These are phyloP conservation scores for Neurospora tetraspora DNA, from an alignment of 495 filamentous ascomycete species.

Conservation along the genomic window DNA sequence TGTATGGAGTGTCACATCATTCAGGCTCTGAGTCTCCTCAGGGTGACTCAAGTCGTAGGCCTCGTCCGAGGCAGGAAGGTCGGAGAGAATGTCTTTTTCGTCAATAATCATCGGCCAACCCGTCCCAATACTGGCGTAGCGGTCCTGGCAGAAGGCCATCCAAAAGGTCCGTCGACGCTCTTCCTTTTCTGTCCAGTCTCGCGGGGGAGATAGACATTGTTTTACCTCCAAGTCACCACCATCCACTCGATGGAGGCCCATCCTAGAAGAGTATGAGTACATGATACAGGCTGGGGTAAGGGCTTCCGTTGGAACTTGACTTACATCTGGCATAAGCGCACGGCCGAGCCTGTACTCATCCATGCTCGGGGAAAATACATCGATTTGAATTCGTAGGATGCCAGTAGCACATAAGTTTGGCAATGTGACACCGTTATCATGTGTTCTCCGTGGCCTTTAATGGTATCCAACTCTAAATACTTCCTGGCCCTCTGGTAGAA, in stretches of 20 bases:
- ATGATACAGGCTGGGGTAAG: neutral
- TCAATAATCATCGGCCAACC: slow-evolving; percentile 95
- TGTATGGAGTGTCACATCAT: slow-evolving; percentile 60
- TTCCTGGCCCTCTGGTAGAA: slow-evolving; percentile 86
- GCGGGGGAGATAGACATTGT: slow-evolving; percentile 72
- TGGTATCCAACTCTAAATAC: slow-evolving; percentile 80
- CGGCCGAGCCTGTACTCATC: slow-evolving; percentile 76
- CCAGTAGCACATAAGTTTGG: slow-evolving; percentile 73
- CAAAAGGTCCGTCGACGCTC: slow-evolving; percentile 89
- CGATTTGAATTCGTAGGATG: slow-evolving; percentile 86
- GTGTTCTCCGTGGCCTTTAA: slow-evolving; percentile 85
- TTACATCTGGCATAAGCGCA: slow-evolving; percentile 70
- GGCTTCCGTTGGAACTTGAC: neutral
- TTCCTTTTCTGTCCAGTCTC: slow-evolving; percentile 89
- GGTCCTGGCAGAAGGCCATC: slow-evolving; percentile 82
- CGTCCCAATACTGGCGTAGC: slow-evolving; percentile 93
- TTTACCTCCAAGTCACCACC: slow-evolving; percentile 84
- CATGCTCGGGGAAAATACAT: slow-evolving; percentile 98
- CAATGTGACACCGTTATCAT: slow-evolving; percentile 72
- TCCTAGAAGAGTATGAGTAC: slow-evolving; percentile 31
- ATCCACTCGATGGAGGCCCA: slow-evolving; percentile 85
- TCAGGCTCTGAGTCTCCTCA: slow-evolving; percentile 56
- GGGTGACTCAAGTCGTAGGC: slow-evolving; percentile 75
- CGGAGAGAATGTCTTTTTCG: slow-evolving; percentile 82
- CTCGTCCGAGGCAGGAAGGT: slow-evolving; percentile 76